phyloP scores from a whole-genome alignment of 768 basidiomycete genomes.

The Tubosaeta sp. region DNA sequence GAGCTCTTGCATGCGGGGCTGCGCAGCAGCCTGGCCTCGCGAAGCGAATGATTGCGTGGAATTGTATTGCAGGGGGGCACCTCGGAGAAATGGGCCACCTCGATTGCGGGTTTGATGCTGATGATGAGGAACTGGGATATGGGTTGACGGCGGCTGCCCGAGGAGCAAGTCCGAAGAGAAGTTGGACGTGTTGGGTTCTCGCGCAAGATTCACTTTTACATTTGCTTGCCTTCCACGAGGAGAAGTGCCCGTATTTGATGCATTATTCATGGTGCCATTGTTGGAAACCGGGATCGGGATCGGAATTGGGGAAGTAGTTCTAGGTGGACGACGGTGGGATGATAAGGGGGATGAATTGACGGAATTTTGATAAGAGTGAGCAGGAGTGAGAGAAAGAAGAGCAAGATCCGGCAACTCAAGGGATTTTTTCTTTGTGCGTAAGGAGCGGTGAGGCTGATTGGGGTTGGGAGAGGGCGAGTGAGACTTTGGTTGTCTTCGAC shows the following conservation, averaged over 20 bases:
- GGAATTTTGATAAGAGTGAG: constrained; percentile 33
- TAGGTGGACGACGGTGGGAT: constrained; percentile 36
- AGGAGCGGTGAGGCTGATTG: constrained; percentile 51
- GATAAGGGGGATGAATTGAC: constrained; percentile 41
- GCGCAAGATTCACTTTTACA: constrained; percentile 25
- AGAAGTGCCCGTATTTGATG: constrained; percentile 34
- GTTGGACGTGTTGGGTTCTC: constrained; percentile 27
- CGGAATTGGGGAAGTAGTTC: constrained; percentile 47
- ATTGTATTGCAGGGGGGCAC: constrained; percentile 34
- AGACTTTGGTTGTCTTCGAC: constrained; percentile 17
- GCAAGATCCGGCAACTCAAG: constrained; percentile 76
- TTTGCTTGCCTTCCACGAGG: constrained; percentile 32
- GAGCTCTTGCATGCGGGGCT: constrained; percentile 44
- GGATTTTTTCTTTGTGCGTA: constrained; percentile 66
- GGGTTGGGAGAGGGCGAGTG: constrained; percentile 39
- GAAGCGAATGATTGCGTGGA: constrained; percentile 43
- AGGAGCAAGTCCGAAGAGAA: constrained; percentile 38
- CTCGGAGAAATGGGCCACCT: constrained; percentile 33
- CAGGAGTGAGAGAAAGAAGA: constrained; percentile 44
- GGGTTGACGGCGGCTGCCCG: constrained; percentile 42
- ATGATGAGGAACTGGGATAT: constrained; percentile 34
- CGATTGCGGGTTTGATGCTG: constrained; percentile 31
- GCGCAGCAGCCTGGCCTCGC: constrained; percentile 31
- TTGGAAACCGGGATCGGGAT: constrained; percentile 40
- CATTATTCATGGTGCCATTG: constrained; percentile 35